phyloP scores from a whole-genome alignment of 345 rosid species.

The Arabidopsis suecica region DNA sequence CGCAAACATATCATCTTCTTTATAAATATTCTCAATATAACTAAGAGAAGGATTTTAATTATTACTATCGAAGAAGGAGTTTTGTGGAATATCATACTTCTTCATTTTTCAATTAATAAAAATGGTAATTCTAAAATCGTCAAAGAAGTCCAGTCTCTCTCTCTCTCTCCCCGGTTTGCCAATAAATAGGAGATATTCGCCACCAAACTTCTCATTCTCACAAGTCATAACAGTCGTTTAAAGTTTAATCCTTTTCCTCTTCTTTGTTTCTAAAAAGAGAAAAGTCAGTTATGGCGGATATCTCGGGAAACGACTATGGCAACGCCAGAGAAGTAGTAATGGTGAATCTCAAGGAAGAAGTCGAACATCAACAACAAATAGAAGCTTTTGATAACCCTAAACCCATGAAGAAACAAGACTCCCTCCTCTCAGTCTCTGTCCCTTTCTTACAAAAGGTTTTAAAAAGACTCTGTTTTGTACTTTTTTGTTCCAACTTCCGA shows the following conservation, averaged over 20 bases:
- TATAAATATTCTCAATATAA: too few species aligned
- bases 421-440: conserved; percentile 54
- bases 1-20: too few species aligned
- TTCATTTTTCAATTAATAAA: neutral
- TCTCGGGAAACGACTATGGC: conserved; percentile 23
- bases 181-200: conserved; percentile 31
- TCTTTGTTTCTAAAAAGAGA: neutral
- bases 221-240: conserved; percentile 10
- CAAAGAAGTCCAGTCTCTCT: neutral
- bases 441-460: conserved; percentile 79
- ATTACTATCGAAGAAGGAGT: too few species aligned
- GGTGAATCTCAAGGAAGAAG: conserved; percentile 55
- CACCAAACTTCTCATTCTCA: conserved; percentile 21
- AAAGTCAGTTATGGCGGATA: conserved; percentile 54
- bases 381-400: neutral
- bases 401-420: conserved; percentile 48
- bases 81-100: too few species aligned
- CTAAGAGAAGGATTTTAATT: too few species aligned
- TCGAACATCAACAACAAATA: conserved; percentile 25
- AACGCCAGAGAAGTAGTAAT: conserved; percentile 49
- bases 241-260: neutral
- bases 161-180: conserved; percentile 12
- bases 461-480: too few species aligned
- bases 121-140: conserved; percentile 6
- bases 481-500: too few species aligned